Evolutionary conservation across 1,284 basidiomycete species (phyloP).

Genomic region (Sporisorium sorghi): DNA sequence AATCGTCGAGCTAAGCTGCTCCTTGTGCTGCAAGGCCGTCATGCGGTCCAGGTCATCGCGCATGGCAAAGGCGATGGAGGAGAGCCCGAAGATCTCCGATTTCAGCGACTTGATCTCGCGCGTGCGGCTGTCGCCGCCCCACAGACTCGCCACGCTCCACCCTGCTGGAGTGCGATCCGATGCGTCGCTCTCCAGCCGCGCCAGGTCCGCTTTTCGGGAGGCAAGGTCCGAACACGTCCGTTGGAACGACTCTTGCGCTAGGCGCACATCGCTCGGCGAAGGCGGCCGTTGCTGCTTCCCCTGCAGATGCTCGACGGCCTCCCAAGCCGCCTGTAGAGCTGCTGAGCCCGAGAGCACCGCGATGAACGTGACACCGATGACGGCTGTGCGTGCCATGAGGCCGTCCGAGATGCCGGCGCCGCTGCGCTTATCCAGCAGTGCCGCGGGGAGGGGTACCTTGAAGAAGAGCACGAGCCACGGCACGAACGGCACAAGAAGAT

Average conservation of each 20-base stretch:
- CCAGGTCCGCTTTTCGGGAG: constrained; percentile 46
- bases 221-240: constrained; percentile 53
- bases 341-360: constrained; percentile 70
- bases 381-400: constrained; percentile 67
- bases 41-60: constrained; percentile 67
- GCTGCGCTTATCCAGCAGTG: constrained; percentile 26
- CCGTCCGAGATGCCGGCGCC: constrained; percentile 42
- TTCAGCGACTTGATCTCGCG: constrained; percentile 66
- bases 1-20: constrained; percentile 65
- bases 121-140: constrained; percentile 37
- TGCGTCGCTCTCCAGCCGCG: constrained; percentile 38
- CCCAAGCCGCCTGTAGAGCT: constrained; percentile 70
- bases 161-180: constrained; percentile 10
- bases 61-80: constrained; percentile 70
- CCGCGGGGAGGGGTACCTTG: constrained; percentile 62
- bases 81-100: constrained; percentile 69
- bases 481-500: constrained; percentile 51
- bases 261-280: constrained; percentile 31
- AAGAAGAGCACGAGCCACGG: constrained; percentile 61
- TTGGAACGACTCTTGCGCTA: constrained; percentile 48
- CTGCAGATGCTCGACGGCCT: constrained; percentile 68
- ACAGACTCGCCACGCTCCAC: constrained; percentile 29
- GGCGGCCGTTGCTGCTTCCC: constrained; percentile 37
- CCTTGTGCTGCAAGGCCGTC: constrained; percentile 63
- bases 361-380: constrained; percentile 70